Evolutionary conservation across 2,329 filamentous ascomycete species (phyloP).

Genomic region (Aureobasidium sp.): DNA sequence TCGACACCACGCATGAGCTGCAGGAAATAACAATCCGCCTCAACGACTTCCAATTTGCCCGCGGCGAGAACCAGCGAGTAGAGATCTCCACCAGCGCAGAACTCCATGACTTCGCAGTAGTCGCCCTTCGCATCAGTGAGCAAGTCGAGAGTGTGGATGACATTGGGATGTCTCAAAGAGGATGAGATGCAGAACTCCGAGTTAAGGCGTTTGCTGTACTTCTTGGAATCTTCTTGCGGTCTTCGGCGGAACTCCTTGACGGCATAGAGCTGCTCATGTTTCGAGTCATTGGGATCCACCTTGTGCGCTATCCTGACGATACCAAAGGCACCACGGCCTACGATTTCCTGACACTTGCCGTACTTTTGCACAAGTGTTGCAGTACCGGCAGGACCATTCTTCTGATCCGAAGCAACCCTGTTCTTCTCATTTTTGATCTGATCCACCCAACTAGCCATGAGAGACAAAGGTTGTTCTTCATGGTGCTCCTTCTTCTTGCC

Average conservation of each 20-base stretch:
- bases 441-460: constrained; percentile 95
- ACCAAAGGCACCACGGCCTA: constrained; percentile 91
- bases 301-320: constrained; percentile 98
- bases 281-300: constrained; percentile 67
- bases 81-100: constrained; percentile 90
- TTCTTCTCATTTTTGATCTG: constrained; percentile 85
- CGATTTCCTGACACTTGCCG: constrained; percentile 94
- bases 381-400: constrained; percentile 62
- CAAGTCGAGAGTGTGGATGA: constrained; percentile 94
- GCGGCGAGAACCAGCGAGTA: constrained; percentile 89
- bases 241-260: constrained; percentile 96
- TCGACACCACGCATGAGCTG: constrained; percentile 98
- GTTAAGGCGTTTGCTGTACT: constrained; percentile 94
- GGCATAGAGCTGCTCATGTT: constrained; percentile 81
- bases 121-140: constrained; percentile 94
- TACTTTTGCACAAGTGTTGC: constrained; percentile 90
- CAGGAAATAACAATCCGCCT: constrained; percentile 98
- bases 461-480: constrained; percentile 71
- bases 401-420: constrained; percentile 63
- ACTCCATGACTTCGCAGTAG: constrained; percentile 99
- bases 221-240: constrained; percentile 90
- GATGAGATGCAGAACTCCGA: constrained; percentile 99
- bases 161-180: constrained; percentile 89
- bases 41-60: constrained; percentile 80
- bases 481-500: constrained; percentile 71